Conservation (phyloP, 495 filamentous ascomycete genomes). For the Xeromyces bisporus region DNA sequence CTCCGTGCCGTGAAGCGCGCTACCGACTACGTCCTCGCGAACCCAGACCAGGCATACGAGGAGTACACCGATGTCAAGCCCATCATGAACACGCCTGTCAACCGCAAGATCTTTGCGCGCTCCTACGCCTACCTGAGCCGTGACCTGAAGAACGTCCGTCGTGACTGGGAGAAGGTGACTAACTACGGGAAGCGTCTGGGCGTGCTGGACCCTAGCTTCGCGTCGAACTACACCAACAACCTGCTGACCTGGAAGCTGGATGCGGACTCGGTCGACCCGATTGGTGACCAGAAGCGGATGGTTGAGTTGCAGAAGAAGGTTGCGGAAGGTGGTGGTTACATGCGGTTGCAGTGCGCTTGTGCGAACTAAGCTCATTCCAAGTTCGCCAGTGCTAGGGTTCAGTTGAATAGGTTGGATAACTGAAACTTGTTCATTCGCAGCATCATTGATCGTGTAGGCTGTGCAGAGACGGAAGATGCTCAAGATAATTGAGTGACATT, state of each 20-base stretch:
- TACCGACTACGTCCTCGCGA: constrained; percentile 47
- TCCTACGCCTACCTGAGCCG: constrained; percentile 54
- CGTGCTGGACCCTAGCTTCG: constrained; percentile 38
- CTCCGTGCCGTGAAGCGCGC: constrained; percentile 48
- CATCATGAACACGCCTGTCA: constrained; percentile 44
- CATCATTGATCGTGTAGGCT: too few species aligned
- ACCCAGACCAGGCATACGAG: constrained; percentile 38
- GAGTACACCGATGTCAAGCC: constrained; percentile 54
- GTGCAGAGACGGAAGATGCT: too few species aligned
- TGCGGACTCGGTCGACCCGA: constrained; percentile 40
- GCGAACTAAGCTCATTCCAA: too few species aligned
- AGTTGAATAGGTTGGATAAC: too few species aligned
- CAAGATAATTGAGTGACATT: too few species aligned
- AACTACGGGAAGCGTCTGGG: constrained; percentile 49
- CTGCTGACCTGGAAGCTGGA: constrained; percentile 46
- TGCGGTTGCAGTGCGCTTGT: constrained; percentile 12
- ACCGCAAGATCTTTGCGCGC: constrained; percentile 57
- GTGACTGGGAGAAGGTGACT: constrained; percentile 56
- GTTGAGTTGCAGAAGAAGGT: constrained; percentile 40
- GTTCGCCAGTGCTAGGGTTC: too few species aligned
- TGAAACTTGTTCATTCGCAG: too few species aligned
- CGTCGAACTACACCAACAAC: constrained; percentile 51
- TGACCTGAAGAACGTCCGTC: constrained; percentile 51
- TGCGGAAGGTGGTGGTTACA: constrained; percentile 30
- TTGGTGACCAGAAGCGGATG: constrained; percentile 52